Evolutionary conservation across 306 rosid species (phyloP), one percentile per base, ranked within the genome.

Genomic region (Rosa rugosa): DNA sequence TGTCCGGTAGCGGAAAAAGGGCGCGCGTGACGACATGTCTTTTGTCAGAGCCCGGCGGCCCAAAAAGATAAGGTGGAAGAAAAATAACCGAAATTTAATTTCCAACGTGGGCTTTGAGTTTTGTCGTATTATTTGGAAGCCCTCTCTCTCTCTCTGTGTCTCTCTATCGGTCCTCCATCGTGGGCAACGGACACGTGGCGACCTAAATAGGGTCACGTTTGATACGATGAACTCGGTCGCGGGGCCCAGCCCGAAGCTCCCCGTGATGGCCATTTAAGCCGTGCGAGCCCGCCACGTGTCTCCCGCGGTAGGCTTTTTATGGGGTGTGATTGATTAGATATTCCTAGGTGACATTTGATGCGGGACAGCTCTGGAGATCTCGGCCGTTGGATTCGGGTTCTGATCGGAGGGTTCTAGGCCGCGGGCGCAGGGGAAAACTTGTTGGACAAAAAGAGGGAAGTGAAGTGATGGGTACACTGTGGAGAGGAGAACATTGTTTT

Each of bases 1-100:
- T 93, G 98, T 90, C 93, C 36, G 13, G 75, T 89, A 84, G 80
- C 70, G 79, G 59, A 77, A 45, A 45, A 2, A 18, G 12, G 2
- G 14, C 77, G 83, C 85, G 89, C 85, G 88, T 91, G 90, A 86
- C 91, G 90, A 79, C 93, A 86, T 86, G 88, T 89, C 83, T 89
- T 90, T 90, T 85, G 89, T 90, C 90, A 80, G 85, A 71, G 31
- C 69, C 36, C 87, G 60, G 82, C 31, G 31, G 65, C 16, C 20
- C 40, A 42, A 42, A 45, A 17, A 7, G 70, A n/a, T 23, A 54
- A 31, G 36, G 36, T 31, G n/a, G 20, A 44, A n/a, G 0, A 16
- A 12, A 10, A 60, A 16, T 4, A 59, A 23, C 16, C 13, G 40
- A 12, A 63, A 63, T 27, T 60, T 13, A 31, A 64, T 47, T 54